Evolutionary conservation across 805 yeast genomes (phyloP).

Genomic region (Zygosaccharomyces bisporus): DNA sequence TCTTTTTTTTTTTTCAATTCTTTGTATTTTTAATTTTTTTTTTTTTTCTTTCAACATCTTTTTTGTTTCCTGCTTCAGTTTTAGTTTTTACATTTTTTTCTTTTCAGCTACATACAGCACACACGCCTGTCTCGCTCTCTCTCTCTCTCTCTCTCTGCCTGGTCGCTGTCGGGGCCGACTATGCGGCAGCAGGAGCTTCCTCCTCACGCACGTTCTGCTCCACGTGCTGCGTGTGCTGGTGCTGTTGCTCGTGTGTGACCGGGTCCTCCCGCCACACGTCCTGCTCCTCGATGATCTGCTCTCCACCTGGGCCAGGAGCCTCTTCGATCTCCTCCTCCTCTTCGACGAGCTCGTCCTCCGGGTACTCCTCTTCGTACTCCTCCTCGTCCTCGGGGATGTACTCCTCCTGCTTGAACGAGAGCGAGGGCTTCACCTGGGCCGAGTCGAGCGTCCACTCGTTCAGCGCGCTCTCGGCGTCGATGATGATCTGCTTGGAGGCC

Average conservation of each 20-base stretch:
- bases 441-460: slow-evolving; percentile 81
- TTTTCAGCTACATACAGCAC: no score
- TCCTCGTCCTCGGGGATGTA: slow-evolving; percentile 50
- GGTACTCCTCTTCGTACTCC: slow-evolving; percentile 45
- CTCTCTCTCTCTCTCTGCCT: no score
- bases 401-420: slow-evolving; percentile 59
- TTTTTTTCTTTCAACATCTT: neutral
- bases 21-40: neutral
- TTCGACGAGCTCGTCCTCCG: slow-evolving; percentile 37
- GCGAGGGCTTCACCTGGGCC: slow-evolving; percentile 78
- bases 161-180: no score
- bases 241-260: neutral
- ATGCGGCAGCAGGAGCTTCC: slow-evolving; percentile 7
- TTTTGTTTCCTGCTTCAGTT: neutral
- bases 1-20: neutral
- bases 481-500: slow-evolving; percentile 81
- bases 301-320: slow-evolving; percentile 18
- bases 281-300: slow-evolving; percentile 4
- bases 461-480: slow-evolving; percentile 79
- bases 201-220: neutral
- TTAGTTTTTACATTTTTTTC: no score
- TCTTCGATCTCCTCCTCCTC: slow-evolving; percentile 39
- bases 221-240: slow-evolving; percentile 1
- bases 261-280: neutral
- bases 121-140: no score